Base-by-base conservation (phyloP, 768 basidiomycete genomes). In the Termitomyces eurrhizus region DNA sequence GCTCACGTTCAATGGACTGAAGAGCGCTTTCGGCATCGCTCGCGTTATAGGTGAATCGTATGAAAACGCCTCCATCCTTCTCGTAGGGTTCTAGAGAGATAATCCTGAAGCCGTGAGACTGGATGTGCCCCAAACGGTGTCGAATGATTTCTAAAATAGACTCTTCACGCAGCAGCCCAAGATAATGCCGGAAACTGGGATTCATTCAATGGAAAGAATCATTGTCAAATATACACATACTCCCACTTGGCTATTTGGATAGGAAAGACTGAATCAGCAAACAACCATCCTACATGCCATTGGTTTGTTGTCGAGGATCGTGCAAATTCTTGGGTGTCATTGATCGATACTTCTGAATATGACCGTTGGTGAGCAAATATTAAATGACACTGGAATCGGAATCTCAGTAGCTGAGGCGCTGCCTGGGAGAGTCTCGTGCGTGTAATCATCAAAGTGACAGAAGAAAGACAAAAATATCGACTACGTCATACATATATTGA, bases 1-100 rank as follows among this genome's bases (percentile, higher is more conserved):
- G 67, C 24, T 78, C 74, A 2, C 72, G 65, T 64, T 88, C 75
- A 6, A 94, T 83, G 2, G 74, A 73, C 29, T 72, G 70, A 8
- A 85, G 68, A 12, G 80, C 78, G 16, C 60, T 67, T 24, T 81
- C 73, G 18, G 68, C 64, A 62, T 75, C 74, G 35, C 62, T 65
- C 3, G 77, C 71, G 35, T 65, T 72, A 67, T 88, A 95, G 24
- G 77, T 73, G 70, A 94, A 93, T 36, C 79, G 79, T 41, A 94
- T 87, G 68, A 93, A 94, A 16, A 92, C 87, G 5, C 94, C 94
- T 2, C 93, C 93, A 62, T 95, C 93, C 66, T 95, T 95, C 55
- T 74, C 72, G 62, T 85, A 80, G 7, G 86, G 85, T 56, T 91
- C 79, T 6, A 93, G 67, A 26, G 82, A 80, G 4, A 87, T 67